Evolutionary conservation across 176 grass and related monocot species (phyloP).

Genomic region (Aegilops speltoides): DNA sequence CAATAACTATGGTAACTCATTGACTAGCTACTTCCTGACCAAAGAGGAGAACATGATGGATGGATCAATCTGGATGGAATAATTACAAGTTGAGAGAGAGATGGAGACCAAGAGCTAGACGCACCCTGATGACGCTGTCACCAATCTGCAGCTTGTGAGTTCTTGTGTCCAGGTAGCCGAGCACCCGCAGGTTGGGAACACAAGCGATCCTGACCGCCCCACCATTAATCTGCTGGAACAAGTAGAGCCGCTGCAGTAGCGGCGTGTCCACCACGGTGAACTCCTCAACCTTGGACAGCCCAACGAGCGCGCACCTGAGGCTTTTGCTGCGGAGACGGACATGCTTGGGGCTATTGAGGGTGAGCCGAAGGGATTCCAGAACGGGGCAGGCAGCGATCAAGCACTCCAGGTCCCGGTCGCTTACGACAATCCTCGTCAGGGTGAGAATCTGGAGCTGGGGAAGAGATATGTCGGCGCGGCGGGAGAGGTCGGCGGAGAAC

Average conservation of each 20-base stretch:
- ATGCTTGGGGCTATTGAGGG: not conserved
- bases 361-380: not conserved
- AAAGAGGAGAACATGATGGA: not conserved
- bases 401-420: not conserved
- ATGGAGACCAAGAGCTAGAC: no score
- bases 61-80: not conserved
- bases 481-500: not conserved
- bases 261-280: constrained; percentile 4
- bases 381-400: not conserved
- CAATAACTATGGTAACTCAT: not conserved
- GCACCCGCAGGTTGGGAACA: not conserved
- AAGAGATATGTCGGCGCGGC: not conserved
- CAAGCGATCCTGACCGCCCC: not conserved
- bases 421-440: not conserved
- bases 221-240: not conserved
- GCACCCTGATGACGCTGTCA: not conserved
- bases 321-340: constrained; percentile 2
- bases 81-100: not conserved
- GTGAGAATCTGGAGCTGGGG: constrained; percentile 15
- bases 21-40: not conserved
- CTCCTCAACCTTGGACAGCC: not conserved
- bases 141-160: not conserved
- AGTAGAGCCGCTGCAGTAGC: constrained; percentile 18
- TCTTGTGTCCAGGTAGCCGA: not conserved
- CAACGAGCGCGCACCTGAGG: constrained; percentile 27